Conservation (phyloP, 148 eudicot genomes). For the Heliamphora exappendiculata region DNA sequence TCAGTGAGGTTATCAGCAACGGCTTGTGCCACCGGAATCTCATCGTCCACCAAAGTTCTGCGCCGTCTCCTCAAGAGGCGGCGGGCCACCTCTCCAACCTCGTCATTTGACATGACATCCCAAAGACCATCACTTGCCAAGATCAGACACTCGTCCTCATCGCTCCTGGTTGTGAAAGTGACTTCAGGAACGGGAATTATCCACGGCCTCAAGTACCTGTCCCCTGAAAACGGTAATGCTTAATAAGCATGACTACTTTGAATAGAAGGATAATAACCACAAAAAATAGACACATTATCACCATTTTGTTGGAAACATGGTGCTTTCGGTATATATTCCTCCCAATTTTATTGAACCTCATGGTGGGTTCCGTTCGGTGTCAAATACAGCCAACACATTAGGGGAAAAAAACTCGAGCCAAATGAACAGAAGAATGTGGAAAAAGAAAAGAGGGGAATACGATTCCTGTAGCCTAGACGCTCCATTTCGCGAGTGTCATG, state of each 20-base stretch:
- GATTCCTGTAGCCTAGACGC: not conserved
- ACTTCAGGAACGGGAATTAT: conserved; percentile 73
- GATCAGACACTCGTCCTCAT: conserved; percentile 72
- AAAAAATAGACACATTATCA: not conserved
- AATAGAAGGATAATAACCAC: not conserved
- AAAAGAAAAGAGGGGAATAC: no score
- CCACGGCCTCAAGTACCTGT: conserved; percentile 66
- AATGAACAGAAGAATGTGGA: not conserved
- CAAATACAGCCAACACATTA: not conserved
- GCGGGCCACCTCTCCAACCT: conserved; percentile 63
- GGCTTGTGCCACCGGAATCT: conserved; percentile 42
- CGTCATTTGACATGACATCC: conserved; percentile 72
- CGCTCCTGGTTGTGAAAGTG: conserved; percentile 57
- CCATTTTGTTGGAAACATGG: not conserved
- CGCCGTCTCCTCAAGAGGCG: conserved; percentile 50
- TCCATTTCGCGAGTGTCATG: not conserved
- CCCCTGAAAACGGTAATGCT: conserved; percentile 39
- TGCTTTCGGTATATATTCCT: not conserved
- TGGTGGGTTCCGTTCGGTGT: not conserved
- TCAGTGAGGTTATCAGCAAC: conserved; percentile 61
- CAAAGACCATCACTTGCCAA: no score
- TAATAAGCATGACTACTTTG: not conserved
- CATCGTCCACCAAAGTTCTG: conserved; percentile 31
- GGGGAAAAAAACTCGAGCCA: not conserved
- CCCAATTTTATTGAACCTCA: not conserved